A percentile compares a stretch with the other conserved stretches of the same genome.
Conservation (phyloP, 2,329 filamentous ascomycete species). For the Dichotomopilus funicola region DNA sequence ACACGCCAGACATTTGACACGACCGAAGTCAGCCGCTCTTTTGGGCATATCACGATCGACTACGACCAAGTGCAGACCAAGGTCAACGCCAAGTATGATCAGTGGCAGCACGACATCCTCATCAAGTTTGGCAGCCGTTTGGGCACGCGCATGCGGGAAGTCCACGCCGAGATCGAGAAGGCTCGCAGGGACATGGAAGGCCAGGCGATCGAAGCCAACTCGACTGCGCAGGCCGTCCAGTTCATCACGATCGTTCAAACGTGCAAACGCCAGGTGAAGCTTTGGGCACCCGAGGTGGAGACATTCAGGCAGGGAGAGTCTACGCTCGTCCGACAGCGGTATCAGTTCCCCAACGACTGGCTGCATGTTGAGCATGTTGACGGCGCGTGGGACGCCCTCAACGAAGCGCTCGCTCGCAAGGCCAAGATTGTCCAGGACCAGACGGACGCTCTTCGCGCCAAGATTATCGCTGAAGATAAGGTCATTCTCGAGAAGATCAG, state of each 20-base stretch:
- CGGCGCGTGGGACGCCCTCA: slow-evolving; percentile 88
- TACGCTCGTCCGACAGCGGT: slow-evolving; percentile 82
- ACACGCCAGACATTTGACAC: slow-evolving; percentile 95
- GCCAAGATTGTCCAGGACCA: slow-evolving; percentile 94
- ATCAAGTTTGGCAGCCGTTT: slow-evolving; percentile 88
- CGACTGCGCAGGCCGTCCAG: slow-evolving; percentile 92
- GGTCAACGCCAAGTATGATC: slow-evolving; percentile 98
- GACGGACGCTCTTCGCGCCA: slow-evolving; percentile 87
- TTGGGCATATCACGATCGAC: slow-evolving; percentile 91
- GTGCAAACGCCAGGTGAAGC: slow-evolving; percentile 86
- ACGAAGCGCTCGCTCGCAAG: slow-evolving; percentile 86
- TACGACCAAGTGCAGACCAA: slow-evolving; percentile 98
- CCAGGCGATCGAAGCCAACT: slow-evolving; percentile 87
- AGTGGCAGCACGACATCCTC: slow-evolving; percentile 97
- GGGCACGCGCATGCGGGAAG: slow-evolving; percentile 83
- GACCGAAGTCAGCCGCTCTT: slow-evolving; percentile 84
- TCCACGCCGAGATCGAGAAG: slow-evolving; percentile 86
- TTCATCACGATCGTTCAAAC: slow-evolving; percentile 98
- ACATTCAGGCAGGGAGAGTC: slow-evolving; percentile 94
- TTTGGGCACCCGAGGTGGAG: slow-evolving; percentile 93
- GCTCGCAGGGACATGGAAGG: slow-evolving; percentile 84
- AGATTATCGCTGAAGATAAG: slow-evolving; percentile 90
- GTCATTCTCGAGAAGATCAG: slow-evolving; percentile 82
- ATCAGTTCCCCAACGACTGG: slow-evolving; percentile 92
- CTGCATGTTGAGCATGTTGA: slow-evolving; percentile 93